These are phyloP conservation scores for Neurospora africana DNA, from an alignment of 495 filamentous ascomycete species.

Conservation along the genomic window DNA sequence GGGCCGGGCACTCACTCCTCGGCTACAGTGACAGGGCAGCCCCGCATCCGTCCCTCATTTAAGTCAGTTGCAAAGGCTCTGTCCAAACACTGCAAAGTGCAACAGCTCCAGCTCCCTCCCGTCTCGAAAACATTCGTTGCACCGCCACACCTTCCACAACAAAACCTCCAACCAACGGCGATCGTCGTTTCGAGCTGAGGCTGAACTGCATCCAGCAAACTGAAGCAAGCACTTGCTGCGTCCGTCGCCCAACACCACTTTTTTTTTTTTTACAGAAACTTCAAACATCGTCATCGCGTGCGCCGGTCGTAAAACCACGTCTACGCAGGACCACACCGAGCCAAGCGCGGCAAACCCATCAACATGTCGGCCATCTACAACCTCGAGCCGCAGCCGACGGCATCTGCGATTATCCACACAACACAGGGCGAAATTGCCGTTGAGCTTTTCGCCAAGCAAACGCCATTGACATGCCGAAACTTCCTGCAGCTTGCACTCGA, in stretches of 20 bases:
- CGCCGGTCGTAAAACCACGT: not conserved
- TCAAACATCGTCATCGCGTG: not conserved
- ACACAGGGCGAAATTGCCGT: conserved; percentile 79
- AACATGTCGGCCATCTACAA: conserved; percentile 82
- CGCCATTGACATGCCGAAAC: conserved; percentile 81
- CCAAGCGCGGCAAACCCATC: not conserved
- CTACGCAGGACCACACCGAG: not conserved
- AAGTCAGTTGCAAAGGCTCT: not conserved
- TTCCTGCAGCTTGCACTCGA: conserved; percentile 93
- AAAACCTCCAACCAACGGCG: not conserved
- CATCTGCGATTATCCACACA: conserved; percentile 80
- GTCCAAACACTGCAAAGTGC: not conserved
- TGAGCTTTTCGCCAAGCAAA: conserved; percentile 89
- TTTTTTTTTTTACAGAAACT: not conserved
- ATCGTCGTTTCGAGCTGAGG: not conserved
- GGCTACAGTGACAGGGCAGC: not conserved
- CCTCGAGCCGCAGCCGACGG: conserved; percentile 86
- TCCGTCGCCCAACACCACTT: not conserved
- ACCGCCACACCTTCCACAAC: not conserved
- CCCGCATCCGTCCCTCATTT: not conserved
- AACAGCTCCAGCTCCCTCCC: not conserved
- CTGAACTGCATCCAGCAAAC: not conserved
- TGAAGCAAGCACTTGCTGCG: not conserved
- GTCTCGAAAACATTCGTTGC: not conserved
- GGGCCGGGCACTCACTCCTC: not conserved